Conservation (phyloP, 306 rosid genomes). For the Vicia villosa region DNA sequence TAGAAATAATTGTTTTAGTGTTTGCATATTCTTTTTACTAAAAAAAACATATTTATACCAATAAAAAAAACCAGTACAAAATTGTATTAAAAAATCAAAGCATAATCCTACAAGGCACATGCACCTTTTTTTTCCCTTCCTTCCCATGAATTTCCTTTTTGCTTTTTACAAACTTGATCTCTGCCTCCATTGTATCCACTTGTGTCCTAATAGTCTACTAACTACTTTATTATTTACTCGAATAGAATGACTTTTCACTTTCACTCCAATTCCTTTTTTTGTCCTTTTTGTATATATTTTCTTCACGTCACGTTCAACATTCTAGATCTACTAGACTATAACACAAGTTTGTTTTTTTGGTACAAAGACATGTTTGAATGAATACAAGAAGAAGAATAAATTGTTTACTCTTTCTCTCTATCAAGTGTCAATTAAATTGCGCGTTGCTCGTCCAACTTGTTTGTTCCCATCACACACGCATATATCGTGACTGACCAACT, state of each 20-base stretch:
- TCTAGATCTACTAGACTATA: neutral
- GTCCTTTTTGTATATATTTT: neutral
- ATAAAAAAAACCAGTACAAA: neutral
- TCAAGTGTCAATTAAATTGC: neutral
- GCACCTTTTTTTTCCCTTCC: neutral
- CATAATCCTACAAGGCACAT: neutral
- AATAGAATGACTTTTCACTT: neutral
- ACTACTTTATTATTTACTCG: neutral
- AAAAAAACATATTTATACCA: too few species aligned
- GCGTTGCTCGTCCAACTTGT: neutral
- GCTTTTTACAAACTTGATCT: neutral
- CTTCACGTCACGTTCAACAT: neutral
- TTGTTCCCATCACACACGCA: conserved; percentile 11
- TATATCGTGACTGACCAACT: neutral
- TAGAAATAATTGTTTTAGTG: too few species aligned
- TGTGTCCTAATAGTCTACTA: neutral
- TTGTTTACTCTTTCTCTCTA: neutral
- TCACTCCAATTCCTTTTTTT: neutral
- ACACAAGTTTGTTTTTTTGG: neutral
- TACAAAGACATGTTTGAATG: neutral
- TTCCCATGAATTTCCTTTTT: neutral
- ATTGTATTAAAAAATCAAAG: neutral
- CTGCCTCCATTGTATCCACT: neutral
- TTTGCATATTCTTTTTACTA: too few species aligned
- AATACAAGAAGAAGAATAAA: neutral